Conservation (phyloP, 257 asterid genomes). For the Nicotiana obtusifolia region DNA sequence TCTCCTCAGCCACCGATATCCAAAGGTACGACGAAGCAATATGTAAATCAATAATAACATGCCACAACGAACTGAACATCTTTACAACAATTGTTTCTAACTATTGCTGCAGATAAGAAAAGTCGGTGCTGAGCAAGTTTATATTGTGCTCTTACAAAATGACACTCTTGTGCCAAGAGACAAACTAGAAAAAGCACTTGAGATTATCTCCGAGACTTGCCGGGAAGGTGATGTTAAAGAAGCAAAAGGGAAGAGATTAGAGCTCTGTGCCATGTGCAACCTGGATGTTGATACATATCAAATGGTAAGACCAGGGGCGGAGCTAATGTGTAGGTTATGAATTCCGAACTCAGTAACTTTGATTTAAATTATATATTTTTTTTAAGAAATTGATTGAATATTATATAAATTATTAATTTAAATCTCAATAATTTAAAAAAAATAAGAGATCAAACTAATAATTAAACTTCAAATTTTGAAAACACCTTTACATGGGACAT, state of each 20-base stretch:
- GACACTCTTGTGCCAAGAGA: slow-evolving; percentile 48
- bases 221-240: slow-evolving; percentile 88
- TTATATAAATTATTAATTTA: too few species aligned
- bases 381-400: too few species aligned
- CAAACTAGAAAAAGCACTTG: slow-evolving; percentile 57
- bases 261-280: slow-evolving; percentile 47
- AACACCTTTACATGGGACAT: not conserved
- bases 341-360: too few species aligned
- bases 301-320: too few species aligned
- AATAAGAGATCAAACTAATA: too few species aligned
- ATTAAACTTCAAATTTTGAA: too few species aligned
- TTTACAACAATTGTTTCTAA: not conserved
- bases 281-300: slow-evolving; percentile 29
- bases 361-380: too few species aligned
- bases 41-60: not conserved
- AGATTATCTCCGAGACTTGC: slow-evolving; percentile 71
- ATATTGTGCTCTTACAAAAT: slow-evolving; percentile 68
- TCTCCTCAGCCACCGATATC: slow-evolving; percentile 77
- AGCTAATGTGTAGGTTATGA: too few species aligned
- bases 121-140: slow-evolving; percentile 77
- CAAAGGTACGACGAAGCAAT: slow-evolving; percentile 48
- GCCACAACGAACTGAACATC: not conserved
- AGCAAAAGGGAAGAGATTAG: slow-evolving; percentile 56
- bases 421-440: too few species aligned
- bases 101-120: slow-evolving; percentile 58